phyloP scores from a whole-genome alignment of 2,329 filamentous ascomycete genomes.

The Claviceps africana region DNA sequence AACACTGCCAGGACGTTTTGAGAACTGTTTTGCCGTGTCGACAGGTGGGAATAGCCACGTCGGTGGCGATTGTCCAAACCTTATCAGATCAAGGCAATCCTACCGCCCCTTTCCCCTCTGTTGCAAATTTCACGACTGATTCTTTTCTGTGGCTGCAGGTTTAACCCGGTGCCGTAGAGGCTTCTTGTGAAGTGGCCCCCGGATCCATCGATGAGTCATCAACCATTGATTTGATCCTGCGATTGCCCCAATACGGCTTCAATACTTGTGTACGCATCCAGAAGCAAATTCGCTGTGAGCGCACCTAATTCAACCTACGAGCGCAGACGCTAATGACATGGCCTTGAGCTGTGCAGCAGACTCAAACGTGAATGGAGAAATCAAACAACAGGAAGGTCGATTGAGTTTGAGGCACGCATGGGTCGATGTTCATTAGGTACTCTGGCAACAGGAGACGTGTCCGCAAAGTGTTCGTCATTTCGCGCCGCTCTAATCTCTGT shows the following conservation, averaged over 20 bases:
- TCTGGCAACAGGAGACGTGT: neutral
- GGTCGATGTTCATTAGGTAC: too few relatives aligned
- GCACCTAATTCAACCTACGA: neutral
- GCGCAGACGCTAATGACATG: neutral
- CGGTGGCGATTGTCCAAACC: neutral
- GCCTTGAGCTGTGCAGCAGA: neutral
- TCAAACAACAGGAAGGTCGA: too few relatives aligned
- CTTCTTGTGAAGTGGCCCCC: neutral
- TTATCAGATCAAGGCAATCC: neutral
- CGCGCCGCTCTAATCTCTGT: neutral
- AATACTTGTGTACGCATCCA: conserved; percentile 9
- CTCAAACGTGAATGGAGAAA: neutral
- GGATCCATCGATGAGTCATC: neutral
- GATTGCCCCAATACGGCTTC: conserved; percentile 5
- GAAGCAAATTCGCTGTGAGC: conserved; percentile 4
- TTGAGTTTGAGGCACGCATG: neutral
- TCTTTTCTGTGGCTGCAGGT: neutral
- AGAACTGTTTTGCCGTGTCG: neutral
- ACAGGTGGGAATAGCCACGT: neutral
- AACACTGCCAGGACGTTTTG: too few relatives aligned
- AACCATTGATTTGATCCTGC: conserved; percentile 5
- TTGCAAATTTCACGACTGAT: neutral
- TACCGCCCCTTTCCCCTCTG: neutral
- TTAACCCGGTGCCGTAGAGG: neutral
- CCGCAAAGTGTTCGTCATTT: neutral